Base-by-base conservation (phyloP, 2,329 filamentous ascomycete species). In the Aspergillus tubingensis region DNA sequence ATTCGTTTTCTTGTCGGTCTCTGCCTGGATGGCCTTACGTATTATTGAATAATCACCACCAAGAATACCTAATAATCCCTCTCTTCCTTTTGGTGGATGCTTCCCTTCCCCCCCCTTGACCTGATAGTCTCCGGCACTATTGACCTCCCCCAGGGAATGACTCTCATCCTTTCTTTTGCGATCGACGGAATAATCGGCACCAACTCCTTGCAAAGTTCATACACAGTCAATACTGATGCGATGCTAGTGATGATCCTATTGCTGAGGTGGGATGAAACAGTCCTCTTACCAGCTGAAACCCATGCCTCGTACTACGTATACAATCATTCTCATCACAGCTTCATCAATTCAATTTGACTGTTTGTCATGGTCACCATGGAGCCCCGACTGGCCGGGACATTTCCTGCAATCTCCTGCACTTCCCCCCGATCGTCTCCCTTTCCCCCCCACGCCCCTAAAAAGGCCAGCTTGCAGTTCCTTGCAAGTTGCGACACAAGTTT, bases 371-470 rank as follows among this genome's bases (percentile, higher is more conserved):
- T 53, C 32, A 36, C 19, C 36, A 21, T 50, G 27, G 25, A 25
- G 39, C 17, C 44, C 39, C 27, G 43, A 47, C 38, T 32, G 47
- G 49, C 41, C 50, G 59, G 47, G 43, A 52, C 32, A 27, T 36
- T 56, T 21, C 51, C 58, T 60, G 52, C 58, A 60, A 49, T 60
- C 58, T 56, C 60, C 60, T 60, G 54, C 57, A 60, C 51, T 57
- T 27, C 25, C 57, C 32, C 39, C 21, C 51, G 48, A 41, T 51
- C 47, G 52, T 30, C 47, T 19, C 60, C 57, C 56, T 38, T 48
- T 19, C 44, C 25, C 60, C 60, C 57, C 56, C 41, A 55, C 57
- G 48, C 30, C 54, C 53, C 57, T 49, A 59, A 36, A 36, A 36
- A 59, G 60, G 52, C 57, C 60, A 60, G 53, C 43, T 62, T 60